Base-by-base conservation (phyloP, 352 stramenopile genomes). In the Globisporangium nodosum region DNA sequence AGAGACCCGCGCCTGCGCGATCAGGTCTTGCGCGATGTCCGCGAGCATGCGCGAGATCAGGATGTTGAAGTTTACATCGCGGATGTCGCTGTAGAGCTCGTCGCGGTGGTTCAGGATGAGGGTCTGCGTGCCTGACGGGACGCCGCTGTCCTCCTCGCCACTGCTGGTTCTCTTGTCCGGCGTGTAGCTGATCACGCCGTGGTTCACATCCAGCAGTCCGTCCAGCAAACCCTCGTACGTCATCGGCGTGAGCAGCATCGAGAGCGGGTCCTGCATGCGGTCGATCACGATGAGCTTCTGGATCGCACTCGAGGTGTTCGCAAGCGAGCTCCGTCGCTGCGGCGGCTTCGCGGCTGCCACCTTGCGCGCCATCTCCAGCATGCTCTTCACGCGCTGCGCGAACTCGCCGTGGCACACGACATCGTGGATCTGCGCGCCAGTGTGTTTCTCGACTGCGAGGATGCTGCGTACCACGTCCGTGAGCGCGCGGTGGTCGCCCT, bases 191-290 rank as follows among this genome's bases (percentile, higher is more conserved):
- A 94, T 71, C 21, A 90, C 73, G 18, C 84, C 74, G 48, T 94
- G 81, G 50, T 92, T 85, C 18, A 92, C 71, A 7, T 78, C 79
- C 12, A 94, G 61, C 1, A 91, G 65, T 13, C 79, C 74, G 58
- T 94, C 81, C 47, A 94, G 54, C 40, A 94, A 58, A 1, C 81
- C 84, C 69, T 94, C 84, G 59, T 94, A 94, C 62, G 79, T 89
- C 80, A 94, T 89, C 21, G 84, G 84, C 24, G 81, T 91, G 30
- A 92, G 63, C 56, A 94, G 54, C 79, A 94, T 88, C 5, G 84
- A 89, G 60, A 90, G 63, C 21, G 81, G 84, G 49, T 94, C 81
- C 54, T 91, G 72, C 78, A 89, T 87, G 3, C 84, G 71, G 54
- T 93, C 84, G 47, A 92, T 71, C 18, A 92, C 55, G 18, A 92